A percentile compares a stretch with the other conserved stretches of the same genome.
These are phyloP conservation scores for Hirsutella minnesotensis DNA, from an alignment of 2,329 filamentous ascomycete genomes.

Conservation along the genomic window DNA sequence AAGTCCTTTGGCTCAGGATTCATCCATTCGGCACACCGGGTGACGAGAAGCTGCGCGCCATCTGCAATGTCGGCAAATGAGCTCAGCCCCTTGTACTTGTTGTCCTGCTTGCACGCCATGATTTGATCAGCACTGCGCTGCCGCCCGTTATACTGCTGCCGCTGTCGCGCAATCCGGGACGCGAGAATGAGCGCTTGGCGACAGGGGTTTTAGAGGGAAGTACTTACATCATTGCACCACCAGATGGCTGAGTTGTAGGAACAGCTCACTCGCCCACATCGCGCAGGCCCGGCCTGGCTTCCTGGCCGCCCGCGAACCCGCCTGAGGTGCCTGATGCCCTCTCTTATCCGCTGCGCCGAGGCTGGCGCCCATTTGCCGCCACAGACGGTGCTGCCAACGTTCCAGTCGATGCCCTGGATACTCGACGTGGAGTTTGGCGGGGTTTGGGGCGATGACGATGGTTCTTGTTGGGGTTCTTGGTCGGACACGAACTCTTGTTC, in stretches of 20 bases:
- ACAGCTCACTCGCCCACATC: slow-evolving; percentile 2
- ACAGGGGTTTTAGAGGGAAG: no score
- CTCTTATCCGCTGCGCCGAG: background rate
- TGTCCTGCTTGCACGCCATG: background rate
- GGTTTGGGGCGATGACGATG: background rate
- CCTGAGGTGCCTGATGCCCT: slow-evolving; percentile 1
- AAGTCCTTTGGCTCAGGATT: background rate
- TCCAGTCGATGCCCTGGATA: background rate
- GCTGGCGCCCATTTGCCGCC: background rate
- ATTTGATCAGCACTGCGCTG: background rate
- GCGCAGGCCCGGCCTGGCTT: background rate
- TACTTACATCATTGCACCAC: slow-evolving; percentile 3
- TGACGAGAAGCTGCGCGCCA: slow-evolving; percentile 1
- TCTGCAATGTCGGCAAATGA: slow-evolving; percentile 1
- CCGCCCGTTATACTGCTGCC: no score
- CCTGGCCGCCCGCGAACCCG: background rate
- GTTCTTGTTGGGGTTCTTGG: background rate
- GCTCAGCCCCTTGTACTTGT: background rate
- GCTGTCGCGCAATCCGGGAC: no score
- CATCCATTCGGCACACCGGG: slow-evolving; percentile 1
- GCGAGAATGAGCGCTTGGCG: no score
- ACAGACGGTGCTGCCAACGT: background rate
- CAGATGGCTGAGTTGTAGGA: slow-evolving; percentile 2
- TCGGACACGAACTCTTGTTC: slow-evolving; percentile 5
- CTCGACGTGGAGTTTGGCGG: background rate